phyloP scores from a whole-genome alignment of 2,329 filamentous ascomycete species.

The Phyllachora maydis region DNA sequence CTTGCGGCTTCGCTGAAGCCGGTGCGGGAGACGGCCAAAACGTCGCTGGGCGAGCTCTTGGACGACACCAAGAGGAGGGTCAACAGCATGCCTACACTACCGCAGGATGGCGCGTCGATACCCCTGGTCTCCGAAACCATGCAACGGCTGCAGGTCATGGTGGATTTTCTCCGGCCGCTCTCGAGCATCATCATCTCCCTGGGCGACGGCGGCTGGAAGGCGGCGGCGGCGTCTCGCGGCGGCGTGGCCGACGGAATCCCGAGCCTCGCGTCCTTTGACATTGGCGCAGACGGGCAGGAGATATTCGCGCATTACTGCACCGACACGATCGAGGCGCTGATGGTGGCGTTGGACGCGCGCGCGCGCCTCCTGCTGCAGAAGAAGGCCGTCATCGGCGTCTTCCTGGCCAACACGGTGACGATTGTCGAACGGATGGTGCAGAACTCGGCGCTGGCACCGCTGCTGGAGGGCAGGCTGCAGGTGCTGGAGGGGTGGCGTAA shows the following conservation, averaged over 20 bases:
- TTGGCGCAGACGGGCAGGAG: slow-evolving; percentile 70
- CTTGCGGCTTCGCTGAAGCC: slow-evolving; percentile 76
- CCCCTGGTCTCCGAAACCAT: slow-evolving; percentile 70
- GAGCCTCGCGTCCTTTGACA: slow-evolving; percentile 61
- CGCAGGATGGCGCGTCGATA: slow-evolving; percentile 58
- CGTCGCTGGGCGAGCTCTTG: slow-evolving; percentile 62
- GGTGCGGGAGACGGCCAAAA: slow-evolving; percentile 77
- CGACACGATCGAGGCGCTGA: slow-evolving; percentile 69
- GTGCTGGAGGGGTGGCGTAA: slow-evolving; percentile 73
- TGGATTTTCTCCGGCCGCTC: slow-evolving; percentile 66
- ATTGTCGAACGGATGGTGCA: slow-evolving; percentile 72
- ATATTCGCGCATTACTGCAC: slow-evolving; percentile 79
- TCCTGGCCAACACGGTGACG: slow-evolving; percentile 72
- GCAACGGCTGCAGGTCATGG: slow-evolving; percentile 69
- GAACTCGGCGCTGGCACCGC: slow-evolving; percentile 53
- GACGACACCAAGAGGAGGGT: slow-evolving; percentile 64
- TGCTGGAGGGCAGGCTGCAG: slow-evolving; percentile 46
- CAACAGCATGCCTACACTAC: slow-evolving; percentile 42
- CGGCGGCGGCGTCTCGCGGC: slow-evolving; percentile 23
- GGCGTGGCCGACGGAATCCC: slow-evolving; percentile 42
- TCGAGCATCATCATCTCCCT: slow-evolving; percentile 81
- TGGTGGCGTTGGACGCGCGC: slow-evolving; percentile 56
- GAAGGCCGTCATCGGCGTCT: slow-evolving; percentile 67
- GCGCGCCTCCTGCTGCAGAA: slow-evolving; percentile 52
- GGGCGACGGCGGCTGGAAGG: slow-evolving; percentile 79